A percentile compares a stretch with the other conserved stretches of the same genome.
phyloP scores from a whole-genome alignment of 2,329 filamentous ascomycete species.

The Colletotrichum plurivorum region DNA sequence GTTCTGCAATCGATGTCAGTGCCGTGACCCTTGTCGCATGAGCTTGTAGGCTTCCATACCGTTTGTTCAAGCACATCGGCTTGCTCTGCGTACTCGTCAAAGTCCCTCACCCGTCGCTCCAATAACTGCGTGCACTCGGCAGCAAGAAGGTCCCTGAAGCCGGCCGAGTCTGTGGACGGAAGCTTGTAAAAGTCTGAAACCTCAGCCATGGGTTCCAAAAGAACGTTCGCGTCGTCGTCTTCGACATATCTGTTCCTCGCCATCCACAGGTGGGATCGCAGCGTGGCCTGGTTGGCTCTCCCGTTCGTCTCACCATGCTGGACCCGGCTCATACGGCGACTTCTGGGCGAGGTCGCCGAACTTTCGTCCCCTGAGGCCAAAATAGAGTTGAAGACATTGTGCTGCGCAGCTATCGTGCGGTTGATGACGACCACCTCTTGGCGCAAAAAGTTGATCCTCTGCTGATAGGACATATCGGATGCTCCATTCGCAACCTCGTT shows the following conservation, averaged over 20 bases:
- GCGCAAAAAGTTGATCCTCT: constrained; percentile 55
- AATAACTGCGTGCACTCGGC: constrained; percentile 55
- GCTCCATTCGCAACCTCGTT: constrained; percentile 56
- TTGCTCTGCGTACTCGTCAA: constrained; percentile 46
- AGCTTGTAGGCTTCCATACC: constrained; percentile 36
- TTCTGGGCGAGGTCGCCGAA: constrained; percentile 15
- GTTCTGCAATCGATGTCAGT: constrained; percentile 42
- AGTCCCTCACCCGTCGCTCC: constrained; percentile 51
- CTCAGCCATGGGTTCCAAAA: constrained; percentile 26
- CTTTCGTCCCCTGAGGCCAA: constrained; percentile 17
- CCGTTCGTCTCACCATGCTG: constrained; percentile 36
- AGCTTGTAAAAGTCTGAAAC: constrained; percentile 42
- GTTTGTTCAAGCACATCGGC: constrained; percentile 46
- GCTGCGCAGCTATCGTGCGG: constrained; percentile 52
- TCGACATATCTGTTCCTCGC: constrained; percentile 24
- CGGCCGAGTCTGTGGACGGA: constrained; percentile 30
- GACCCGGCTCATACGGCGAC: constrained; percentile 40
- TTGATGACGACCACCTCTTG: constrained; percentile 58
- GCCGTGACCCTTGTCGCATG: constrained; percentile 2
- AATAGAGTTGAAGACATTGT: constrained; percentile 48
- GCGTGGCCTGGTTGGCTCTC: background rate
- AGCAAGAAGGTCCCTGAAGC: constrained; percentile 50
- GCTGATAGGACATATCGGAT: constrained; percentile 58
- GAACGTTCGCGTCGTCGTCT: constrained; percentile 16
- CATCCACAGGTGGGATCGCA: constrained; percentile 31